Evolutionary conservation across 208 protist species (phyloP).

Genomic region (Trypanosoma platydactyli): DNA sequence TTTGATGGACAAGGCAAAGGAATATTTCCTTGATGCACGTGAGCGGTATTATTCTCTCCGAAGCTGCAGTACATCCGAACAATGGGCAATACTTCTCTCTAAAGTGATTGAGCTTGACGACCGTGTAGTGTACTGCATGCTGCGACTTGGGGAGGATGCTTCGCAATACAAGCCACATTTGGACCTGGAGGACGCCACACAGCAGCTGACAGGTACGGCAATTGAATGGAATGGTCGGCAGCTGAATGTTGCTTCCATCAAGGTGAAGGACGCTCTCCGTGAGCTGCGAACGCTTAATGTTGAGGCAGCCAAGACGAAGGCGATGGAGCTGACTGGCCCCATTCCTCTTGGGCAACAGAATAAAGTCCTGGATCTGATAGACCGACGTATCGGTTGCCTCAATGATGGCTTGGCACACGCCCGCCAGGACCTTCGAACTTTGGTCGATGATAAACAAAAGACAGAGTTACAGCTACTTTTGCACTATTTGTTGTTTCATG

Average conservation of each 20-base stretch:
- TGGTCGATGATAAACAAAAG: constrained; percentile 39
- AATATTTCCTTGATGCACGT: constrained; percentile 50
- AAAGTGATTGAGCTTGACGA: constrained; percentile 86
- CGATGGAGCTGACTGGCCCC: constrained; percentile 39
- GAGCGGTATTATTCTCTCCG: constrained; percentile 50
- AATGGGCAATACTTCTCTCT: constrained; percentile 39
- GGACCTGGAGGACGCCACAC: constrained; percentile 10
- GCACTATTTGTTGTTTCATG: constrained; percentile 83
- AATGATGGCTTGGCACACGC: constrained; percentile 84
- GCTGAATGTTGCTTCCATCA: constrained; percentile 65
- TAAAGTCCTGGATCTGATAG: constrained; percentile 75
- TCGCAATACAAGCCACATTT: constrained; percentile 42
- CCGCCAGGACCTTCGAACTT: constrained; percentile 63
- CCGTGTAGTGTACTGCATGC: constrained; percentile 83
- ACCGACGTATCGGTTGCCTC: constrained; percentile 76
- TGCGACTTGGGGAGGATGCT: constrained; percentile 67
- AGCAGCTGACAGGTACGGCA: constrained; percentile 28
- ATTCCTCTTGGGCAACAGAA: constrained; percentile 68
- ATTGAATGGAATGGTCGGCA: constrained; percentile 75
- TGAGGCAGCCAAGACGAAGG: constrained; percentile 46
- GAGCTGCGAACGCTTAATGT: constrained; percentile 59
- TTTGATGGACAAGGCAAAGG: constrained; percentile 56
- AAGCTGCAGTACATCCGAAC: constrained; percentile 31
- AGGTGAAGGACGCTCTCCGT: constrained; percentile 82
- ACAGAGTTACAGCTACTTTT: constrained; percentile 75